Conservation (phyloP, 768 basidiomycete genomes). For the Polyporus arcularius region DNA sequence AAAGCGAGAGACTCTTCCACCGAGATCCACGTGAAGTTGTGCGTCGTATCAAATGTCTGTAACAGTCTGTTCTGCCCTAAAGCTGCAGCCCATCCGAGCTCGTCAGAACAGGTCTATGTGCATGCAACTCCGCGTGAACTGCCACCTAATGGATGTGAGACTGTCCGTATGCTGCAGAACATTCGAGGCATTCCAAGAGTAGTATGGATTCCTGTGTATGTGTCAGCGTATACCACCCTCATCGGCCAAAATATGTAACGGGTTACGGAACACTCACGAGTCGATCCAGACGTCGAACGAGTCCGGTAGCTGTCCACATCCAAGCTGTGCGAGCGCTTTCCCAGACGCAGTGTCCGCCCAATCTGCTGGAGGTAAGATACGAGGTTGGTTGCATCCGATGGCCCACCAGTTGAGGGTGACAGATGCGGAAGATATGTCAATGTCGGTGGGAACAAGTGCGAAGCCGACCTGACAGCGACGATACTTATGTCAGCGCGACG, state of each 20-base stretch:
- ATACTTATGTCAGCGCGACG: neutral
- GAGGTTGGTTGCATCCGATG: neutral
- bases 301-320: neutral
- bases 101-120: neutral
- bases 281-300: conserved; percentile 2
- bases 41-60: neutral
- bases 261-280: neutral
- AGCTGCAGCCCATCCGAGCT: neutral
- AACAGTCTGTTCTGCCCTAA: neutral
- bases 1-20: neutral
- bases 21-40: conserved; percentile 3
- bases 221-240: neutral
- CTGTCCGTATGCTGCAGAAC: neutral
- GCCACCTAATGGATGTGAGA: neutral
- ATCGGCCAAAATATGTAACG: neutral
- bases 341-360: neutral
- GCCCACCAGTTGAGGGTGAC: conserved; percentile 1
- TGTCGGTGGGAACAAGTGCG: neutral
- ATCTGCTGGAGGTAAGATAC: neutral
- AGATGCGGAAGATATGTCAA: neutral
- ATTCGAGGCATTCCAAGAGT: neutral
- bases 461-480: neutral
- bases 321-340: neutral
- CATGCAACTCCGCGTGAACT: no score
- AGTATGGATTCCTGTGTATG: neutral